Percentiles rank a stretch among this genome's conserved stretches.
Conservation (phyloP, 2,329 filamentous ascomycete species). For the Microdochium paspali region DNA sequence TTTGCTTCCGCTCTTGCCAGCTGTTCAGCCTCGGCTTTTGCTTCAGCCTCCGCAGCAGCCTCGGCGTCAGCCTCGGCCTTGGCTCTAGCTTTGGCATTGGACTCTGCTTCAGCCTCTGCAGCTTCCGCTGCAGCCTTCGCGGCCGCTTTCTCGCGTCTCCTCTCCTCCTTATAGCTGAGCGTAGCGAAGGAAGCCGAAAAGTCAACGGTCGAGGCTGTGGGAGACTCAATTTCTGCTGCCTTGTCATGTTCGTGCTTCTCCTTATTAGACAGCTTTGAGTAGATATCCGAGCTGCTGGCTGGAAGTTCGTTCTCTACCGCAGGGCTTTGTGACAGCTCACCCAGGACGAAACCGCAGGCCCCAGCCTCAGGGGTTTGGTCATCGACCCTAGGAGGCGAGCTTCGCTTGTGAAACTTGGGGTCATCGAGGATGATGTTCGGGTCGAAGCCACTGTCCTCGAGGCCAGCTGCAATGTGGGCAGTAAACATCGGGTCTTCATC, state of each 20-base stretch:
- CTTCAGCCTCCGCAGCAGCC: conserved; percentile 5
- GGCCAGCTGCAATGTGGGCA: conserved; percentile 58
- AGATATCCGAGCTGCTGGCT: conserved; percentile 11
- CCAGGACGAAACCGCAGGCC: conserved; percentile 35
- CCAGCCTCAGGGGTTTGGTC: conserved; percentile 20
- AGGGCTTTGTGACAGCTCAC: conserved; percentile 33
- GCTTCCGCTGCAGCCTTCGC: conserved; percentile 12
- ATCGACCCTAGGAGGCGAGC: conserved; percentile 53
- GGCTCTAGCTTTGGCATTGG: too few relatives aligned
- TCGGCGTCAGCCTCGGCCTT: too few relatives aligned
- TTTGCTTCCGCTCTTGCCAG: conserved; percentile 26
- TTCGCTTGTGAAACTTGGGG: conserved; percentile 50
- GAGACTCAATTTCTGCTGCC: conserved; percentile 16
- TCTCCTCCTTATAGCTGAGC: conserved; percentile 27
- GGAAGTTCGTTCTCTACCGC: conserved; percentile 20
- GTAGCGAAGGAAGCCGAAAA: conserved; percentile 7
- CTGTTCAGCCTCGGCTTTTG: too few relatives aligned
- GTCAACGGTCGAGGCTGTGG: conserved; percentile 3
- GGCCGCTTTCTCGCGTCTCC: conserved; percentile 31
- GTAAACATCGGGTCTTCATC: conserved; percentile 60
- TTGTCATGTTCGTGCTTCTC: conserved; percentile 29
- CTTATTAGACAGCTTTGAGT: conserved; percentile 17
- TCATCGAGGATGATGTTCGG: conserved; percentile 62
- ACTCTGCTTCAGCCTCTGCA: conserved; percentile 4
- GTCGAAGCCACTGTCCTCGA: conserved; percentile 62